Evolutionary conservation across 345 rosid genomes (phyloP).

Genomic region (Melaleuca alternifolia): DNA sequence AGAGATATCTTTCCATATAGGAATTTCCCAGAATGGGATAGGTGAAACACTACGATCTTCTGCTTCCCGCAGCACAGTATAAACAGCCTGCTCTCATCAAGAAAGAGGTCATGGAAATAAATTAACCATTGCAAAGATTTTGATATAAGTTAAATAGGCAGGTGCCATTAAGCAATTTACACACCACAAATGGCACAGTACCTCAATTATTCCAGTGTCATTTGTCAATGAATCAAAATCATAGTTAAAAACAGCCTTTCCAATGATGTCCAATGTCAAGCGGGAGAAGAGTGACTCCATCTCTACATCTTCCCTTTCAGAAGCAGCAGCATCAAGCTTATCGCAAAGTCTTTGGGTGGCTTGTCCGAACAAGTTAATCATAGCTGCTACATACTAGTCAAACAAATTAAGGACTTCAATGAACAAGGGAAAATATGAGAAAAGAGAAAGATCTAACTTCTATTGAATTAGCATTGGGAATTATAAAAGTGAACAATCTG

Average conservation of each 20-base stretch:
- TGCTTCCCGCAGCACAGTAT: constrained; percentile 85
- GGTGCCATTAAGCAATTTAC: neutral
- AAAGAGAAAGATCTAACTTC: neutral
- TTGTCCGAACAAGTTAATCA: constrained; percentile 77
- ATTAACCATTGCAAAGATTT: neutral
- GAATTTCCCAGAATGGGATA: constrained; percentile 86
- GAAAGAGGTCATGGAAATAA: neutral
- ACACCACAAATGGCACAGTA: neutral
- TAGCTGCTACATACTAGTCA: constrained; percentile 78
- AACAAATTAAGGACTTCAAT: neutral
- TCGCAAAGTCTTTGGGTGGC: constrained; percentile 81
- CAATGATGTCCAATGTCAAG: constrained; percentile 83
- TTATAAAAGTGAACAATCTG: neutral
- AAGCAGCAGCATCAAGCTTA: constrained; percentile 73
- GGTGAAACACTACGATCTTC: constrained; percentile 96
- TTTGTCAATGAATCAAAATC: constrained; percentile 88
- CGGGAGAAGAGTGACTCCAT: constrained; percentile 97
- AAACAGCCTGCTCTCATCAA: constrained; percentile 56
- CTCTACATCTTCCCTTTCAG: constrained; percentile 73
- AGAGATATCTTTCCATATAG: constrained; percentile 89
- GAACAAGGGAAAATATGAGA: neutral
- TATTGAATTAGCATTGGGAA: neutral
- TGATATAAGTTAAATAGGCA: neutral
- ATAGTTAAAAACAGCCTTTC: constrained; percentile 91
- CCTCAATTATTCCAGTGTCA: constrained; percentile 98